Evolutionary conservation across 768 basidiomycete species (phyloP), one percentile per base, ranked within the genome.

Genomic region (Auricularia auricula-judae): DNA sequence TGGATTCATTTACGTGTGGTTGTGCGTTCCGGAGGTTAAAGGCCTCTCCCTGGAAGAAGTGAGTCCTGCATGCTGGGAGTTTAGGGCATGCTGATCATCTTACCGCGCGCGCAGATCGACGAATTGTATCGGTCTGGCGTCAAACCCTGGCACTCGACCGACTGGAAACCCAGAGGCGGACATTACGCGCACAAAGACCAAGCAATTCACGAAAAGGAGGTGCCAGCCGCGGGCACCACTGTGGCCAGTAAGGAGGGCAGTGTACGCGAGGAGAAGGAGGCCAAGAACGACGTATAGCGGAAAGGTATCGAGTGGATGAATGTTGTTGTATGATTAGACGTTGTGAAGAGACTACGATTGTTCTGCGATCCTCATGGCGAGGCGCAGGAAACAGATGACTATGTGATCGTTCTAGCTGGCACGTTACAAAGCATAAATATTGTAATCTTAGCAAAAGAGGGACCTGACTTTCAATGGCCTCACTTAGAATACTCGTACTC

Each of bases 1-100:
- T 69, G 89, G 86, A 43, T 85, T 81, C 70, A 72, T 82, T 65
- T 93, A 88, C 71, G 89, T 89, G 33, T 89, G 85, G 73, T 74
- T 90, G 63, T 82, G 85, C 72, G 83, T 93, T 59, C 90, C 90
- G 23, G 91, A 93, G 78, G 91, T 87, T 29, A 91, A 84, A 72
- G 88, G 89, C 11, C 81, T 91, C 23, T 83, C 84, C 63, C 73
- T 89, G 67, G 89, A 91, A 76, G 86, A 42, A 14, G 39, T 42
- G 39, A 42, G 7, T 29, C 29, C 29, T 29, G 29, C 29, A 29
- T 42, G 39, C 39, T 8, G 8, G 12, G 39, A 88, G 18, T 44
- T 23, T 66, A 34, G 10, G 21, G 14, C 11, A 18, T 3, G 34
- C 35, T 29, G 14, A 29, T 34, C 3, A 23, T 34, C 21, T 35